Percentiles rank a stretch among this genome's conserved stretches.
Conservation (phyloP, 2,329 filamentous ascomycete species). For the Botrytis paeoniae region DNA sequence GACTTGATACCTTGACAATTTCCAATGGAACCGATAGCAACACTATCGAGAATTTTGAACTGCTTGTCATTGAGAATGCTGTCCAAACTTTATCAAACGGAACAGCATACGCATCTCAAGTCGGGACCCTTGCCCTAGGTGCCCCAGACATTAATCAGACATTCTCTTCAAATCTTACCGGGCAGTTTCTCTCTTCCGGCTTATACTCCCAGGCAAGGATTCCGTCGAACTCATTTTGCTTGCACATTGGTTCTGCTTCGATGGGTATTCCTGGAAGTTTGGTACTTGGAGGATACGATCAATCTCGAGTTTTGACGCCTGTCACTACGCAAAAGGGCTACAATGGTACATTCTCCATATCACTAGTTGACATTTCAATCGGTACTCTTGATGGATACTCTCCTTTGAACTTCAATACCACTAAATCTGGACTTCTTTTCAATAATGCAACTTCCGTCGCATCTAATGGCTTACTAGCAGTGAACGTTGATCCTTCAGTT, state of each 20-base stretch:
- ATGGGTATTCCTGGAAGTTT: constrained; percentile 25
- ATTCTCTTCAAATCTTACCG: constrained; percentile 6
- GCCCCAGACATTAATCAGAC: neutral
- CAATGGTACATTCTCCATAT: constrained; percentile 1
- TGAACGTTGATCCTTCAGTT: constrained; percentile 25
- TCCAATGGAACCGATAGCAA: neutral
- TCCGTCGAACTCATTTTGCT: constrained; percentile 29
- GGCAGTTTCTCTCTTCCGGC: constrained; percentile 2
- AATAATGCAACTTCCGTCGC: neutral
- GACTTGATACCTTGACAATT: constrained; percentile 4
- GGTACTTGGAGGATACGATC: constrained; percentile 30
- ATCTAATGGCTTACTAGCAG: constrained; percentile 21
- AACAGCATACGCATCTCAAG: neutral
- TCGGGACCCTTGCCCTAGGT: neutral
- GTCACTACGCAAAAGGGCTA: constrained; percentile 22
- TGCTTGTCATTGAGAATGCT: constrained; percentile 3
- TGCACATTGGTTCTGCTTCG: constrained; percentile 28
- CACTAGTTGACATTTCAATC: constrained; percentile 26
- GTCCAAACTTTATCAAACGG: neutral
- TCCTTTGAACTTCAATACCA: constrained; percentile 22
- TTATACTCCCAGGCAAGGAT: constrained; percentile 6
- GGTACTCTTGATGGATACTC: constrained; percentile 25
- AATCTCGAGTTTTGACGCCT: constrained; percentile 23
- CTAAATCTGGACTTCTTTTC: constrained; percentile 23
- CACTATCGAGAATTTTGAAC: neutral